These are phyloP conservation scores for Candida caryicola DNA, from an alignment of 805 yeast genomes.

Conservation along the genomic window DNA sequence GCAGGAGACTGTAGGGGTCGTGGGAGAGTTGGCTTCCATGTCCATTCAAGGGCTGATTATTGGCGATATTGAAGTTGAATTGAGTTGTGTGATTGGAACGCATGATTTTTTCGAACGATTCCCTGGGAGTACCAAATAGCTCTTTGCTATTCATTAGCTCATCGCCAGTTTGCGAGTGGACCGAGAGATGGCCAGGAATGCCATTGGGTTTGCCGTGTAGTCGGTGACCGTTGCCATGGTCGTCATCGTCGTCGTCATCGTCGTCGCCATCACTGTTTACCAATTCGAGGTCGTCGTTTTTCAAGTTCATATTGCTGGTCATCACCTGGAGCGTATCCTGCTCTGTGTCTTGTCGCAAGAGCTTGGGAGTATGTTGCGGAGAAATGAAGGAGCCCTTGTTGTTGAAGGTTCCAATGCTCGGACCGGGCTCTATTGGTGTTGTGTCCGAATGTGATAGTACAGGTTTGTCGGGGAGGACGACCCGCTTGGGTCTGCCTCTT, in stretches of 20 bases:
- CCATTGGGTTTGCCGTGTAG: slow-evolving; percentile 2
- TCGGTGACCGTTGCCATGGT: slow-evolving; percentile 5
- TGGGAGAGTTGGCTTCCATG: slow-evolving; percentile 10
- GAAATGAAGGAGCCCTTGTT: slow-evolving; percentile 11
- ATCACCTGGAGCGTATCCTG: slow-evolving; percentile 37
- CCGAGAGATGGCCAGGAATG: slow-evolving; percentile 3
- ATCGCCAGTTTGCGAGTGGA: slow-evolving; percentile 20
- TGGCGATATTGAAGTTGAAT: slow-evolving; percentile 3
- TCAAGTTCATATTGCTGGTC: slow-evolving; percentile 32
- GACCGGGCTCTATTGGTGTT: slow-evolving; percentile 31
- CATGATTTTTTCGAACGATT: slow-evolving; percentile 33
- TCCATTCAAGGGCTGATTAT: slow-evolving; percentile 5
- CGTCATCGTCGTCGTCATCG: slow-evolving; percentile 9
- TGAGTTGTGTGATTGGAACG: slow-evolving; percentile 13
- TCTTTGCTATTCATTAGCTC: slow-evolving; percentile 39
- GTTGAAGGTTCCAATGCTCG: slow-evolving; percentile 32
- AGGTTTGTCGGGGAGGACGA: slow-evolving; percentile 22
- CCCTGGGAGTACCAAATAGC: slow-evolving; percentile 40
- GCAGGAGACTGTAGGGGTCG: slow-evolving; percentile 40
- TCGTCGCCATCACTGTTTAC: slow-evolving; percentile 34
- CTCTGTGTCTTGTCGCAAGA: slow-evolving; percentile 34
- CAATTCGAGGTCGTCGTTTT: slow-evolving; percentile 36
- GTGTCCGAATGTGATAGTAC: slow-evolving; percentile 32
- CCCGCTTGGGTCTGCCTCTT: slow-evolving; percentile 39
- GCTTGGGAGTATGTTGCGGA: slow-evolving; percentile 14